Evolutionary conservation across 2,329 filamentous ascomycete genomes (phyloP).

Genomic region (Arthroderma sp.): DNA sequence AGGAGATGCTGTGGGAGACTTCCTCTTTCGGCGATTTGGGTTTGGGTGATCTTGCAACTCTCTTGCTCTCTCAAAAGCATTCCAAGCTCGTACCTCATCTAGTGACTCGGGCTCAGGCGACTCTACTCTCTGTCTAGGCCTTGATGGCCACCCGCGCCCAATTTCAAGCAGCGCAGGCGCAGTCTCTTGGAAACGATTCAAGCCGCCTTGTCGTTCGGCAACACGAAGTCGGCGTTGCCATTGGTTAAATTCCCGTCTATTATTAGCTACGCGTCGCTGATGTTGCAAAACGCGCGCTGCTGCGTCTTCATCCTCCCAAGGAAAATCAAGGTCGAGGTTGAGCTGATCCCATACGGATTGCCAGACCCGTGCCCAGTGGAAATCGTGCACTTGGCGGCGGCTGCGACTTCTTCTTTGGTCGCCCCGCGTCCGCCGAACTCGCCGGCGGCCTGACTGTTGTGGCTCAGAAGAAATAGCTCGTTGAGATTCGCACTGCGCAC

Average conservation of each 20-base stretch:
- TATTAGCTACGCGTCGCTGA: slow-evolving; percentile 33
- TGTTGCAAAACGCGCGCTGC: slow-evolving; percentile 44
- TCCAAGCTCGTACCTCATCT: slow-evolving; percentile 78
- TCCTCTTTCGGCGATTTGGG: slow-evolving; percentile 51
- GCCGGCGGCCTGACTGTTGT: slow-evolving; percentile 23
- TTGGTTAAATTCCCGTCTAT: slow-evolving; percentile 47
- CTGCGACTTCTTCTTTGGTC: slow-evolving; percentile 30
- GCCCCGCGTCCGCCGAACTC: slow-evolving; percentile 36
- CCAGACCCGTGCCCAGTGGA: slow-evolving; percentile 69
- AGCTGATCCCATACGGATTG: slow-evolving; percentile 72
- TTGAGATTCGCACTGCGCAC: slow-evolving; percentile 58
- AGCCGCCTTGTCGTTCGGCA: slow-evolving; percentile 64
- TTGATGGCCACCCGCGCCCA: slow-evolving; percentile 27
- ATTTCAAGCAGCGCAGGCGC: slow-evolving; percentile 49
- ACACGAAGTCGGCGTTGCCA: slow-evolving; percentile 79
- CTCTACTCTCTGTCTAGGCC: slow-evolving; percentile 26
- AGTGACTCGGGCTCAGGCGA: slow-evolving; percentile 54
- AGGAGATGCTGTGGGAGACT: slow-evolving; percentile 61
- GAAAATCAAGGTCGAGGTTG: slow-evolving; percentile 69
- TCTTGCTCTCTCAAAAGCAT: slow-evolving; percentile 73
- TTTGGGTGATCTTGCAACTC: slow-evolving; percentile 43
- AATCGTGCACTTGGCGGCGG: slow-evolving; percentile 29
- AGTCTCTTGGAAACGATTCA: slow-evolving; percentile 57
- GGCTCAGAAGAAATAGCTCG: slow-evolving; percentile 24
- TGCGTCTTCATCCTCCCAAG: slow-evolving; percentile 62